These are phyloP conservation scores for Magnolia kwangsiensis DNA, from an alignment of 164 flowering plant genomes.

Conservation along the genomic window DNA sequence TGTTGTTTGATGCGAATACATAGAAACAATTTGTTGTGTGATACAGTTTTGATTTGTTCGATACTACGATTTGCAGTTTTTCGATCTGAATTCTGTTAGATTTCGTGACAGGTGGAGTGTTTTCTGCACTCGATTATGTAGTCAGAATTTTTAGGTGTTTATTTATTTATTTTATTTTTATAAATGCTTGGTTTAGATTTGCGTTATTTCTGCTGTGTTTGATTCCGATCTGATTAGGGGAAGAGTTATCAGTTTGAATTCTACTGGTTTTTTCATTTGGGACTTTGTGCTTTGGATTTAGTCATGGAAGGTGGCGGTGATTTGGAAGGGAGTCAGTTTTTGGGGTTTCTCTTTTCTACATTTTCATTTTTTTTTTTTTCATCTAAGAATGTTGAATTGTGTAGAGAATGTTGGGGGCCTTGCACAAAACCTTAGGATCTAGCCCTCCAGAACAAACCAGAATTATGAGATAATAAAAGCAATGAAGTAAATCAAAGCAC, in stretches of 20 bases:
- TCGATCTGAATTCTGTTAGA: background rate
- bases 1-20: too few species aligned
- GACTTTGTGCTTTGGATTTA: background rate
- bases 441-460: too few species aligned
- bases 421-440: too few species aligned
- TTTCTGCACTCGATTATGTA: background rate
- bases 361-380: background rate
- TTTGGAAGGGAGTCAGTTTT: constrained; percentile 9
- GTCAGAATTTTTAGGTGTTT: background rate
- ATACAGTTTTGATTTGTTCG: background rate
- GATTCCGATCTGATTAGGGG: background rate
- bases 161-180: too few species aligned
- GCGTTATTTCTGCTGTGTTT: background rate
- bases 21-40: background rate
- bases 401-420: too few species aligned
- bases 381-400: background rate
- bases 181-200: too few species aligned
- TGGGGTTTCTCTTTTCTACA: constrained; percentile 9
- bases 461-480: too few species aligned
- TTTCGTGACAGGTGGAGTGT: too few species aligned
- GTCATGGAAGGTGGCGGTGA: constrained; percentile 17
- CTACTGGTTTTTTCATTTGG: background rate
- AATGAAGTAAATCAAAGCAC: too few species aligned
- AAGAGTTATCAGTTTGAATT: background rate
- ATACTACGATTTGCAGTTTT: background rate